Evolutionary conservation across 2,329 filamentous ascomycete genomes (phyloP).

Genomic region (Cladorrhinum sp.): DNA sequence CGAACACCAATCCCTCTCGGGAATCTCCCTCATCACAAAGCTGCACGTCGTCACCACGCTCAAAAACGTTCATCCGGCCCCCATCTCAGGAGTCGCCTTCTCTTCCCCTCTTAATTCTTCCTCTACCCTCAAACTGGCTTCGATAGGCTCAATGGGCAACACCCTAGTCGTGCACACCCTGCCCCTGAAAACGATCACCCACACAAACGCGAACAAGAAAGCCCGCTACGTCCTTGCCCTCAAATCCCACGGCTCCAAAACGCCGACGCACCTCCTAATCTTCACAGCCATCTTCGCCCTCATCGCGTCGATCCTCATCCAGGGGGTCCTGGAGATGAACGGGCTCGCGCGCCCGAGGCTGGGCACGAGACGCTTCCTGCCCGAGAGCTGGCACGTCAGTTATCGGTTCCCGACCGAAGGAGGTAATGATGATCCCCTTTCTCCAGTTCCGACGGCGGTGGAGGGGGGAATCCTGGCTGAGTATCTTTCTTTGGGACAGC

Average conservation of each 20-base stretch:
- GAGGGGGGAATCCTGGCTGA: not conserved
- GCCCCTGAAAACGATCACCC: slow-evolving; percentile 54
- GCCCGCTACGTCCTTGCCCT: slow-evolving; percentile 66
- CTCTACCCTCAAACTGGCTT: slow-evolving; percentile 67
- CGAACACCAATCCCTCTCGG: slow-evolving; percentile 56
- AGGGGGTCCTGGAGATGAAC: slow-evolving; percentile 62
- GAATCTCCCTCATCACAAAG: slow-evolving; percentile 49
- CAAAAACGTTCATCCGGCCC: slow-evolving; percentile 52
- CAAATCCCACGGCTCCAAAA: slow-evolving; percentile 49
- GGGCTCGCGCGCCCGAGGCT: slow-evolving; percentile 56
- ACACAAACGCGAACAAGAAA: slow-evolving; percentile 34
- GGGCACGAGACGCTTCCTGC: slow-evolving; percentile 54
- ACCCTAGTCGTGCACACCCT: slow-evolving; percentile 77
- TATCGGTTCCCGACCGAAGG: not conserved
- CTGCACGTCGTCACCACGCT: slow-evolving; percentile 53
- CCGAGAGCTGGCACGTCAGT: slow-evolving; percentile 37
- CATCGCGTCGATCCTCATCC: slow-evolving; percentile 59
- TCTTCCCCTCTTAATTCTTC: slow-evolving; percentile 53
- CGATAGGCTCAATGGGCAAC: slow-evolving; percentile 71
- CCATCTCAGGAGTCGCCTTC: slow-evolving; percentile 59
- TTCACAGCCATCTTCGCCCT: slow-evolving; percentile 56
- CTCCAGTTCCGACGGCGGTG: not conserved
- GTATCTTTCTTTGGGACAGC: not conserved
- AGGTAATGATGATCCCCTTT: not conserved
- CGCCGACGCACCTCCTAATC: slow-evolving; percentile 43